These are phyloP conservation scores for Alloascoidea africana DNA, from an alignment of 805 yeast species.

Conservation along the genomic window DNA sequence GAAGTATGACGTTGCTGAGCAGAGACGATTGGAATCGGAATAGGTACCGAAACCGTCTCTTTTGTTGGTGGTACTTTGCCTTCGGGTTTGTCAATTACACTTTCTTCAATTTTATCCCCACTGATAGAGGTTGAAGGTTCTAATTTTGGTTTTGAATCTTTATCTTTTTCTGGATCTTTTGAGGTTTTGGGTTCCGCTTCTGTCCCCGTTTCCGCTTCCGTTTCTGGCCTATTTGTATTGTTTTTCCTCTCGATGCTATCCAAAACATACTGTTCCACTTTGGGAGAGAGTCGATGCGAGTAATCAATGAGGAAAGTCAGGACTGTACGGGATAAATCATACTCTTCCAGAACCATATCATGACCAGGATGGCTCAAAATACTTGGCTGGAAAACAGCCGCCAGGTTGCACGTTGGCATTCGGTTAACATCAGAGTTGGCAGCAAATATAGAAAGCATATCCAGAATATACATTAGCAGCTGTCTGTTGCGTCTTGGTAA, in stretches of 20 bases:
- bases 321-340: slow-evolving; percentile 72
- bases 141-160: too few species aligned
- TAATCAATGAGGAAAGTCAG: slow-evolving; percentile 83
- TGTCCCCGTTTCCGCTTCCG: background rate
- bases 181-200: slow-evolving; percentile 1
- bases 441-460: slow-evolving; percentile 73
- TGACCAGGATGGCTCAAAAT: slow-evolving; percentile 84
- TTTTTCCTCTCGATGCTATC: background rate
- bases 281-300: slow-evolving; percentile 4
- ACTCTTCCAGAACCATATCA: slow-evolving; percentile 86
- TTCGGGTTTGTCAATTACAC: too few species aligned
- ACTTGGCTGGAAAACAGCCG: slow-evolving; percentile 97
- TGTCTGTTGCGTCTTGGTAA: slow-evolving; percentile 74
- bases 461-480: slow-evolving; percentile 72
- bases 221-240: background rate
- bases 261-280: background rate
- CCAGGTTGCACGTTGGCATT: slow-evolving; percentile 87
- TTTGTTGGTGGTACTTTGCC: too few species aligned
- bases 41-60: too few species aligned
- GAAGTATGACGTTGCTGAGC: background rate
- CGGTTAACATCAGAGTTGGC: slow-evolving; percentile 61
- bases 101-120: too few species aligned
- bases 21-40: background rate
- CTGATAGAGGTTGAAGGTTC: too few species aligned
- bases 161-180: background rate